Percentiles rank a stretch among this genome's conserved stretches.
phyloP scores from a whole-genome alignment of 805 yeast genomes.

The Lipomyces sp. region DNA sequence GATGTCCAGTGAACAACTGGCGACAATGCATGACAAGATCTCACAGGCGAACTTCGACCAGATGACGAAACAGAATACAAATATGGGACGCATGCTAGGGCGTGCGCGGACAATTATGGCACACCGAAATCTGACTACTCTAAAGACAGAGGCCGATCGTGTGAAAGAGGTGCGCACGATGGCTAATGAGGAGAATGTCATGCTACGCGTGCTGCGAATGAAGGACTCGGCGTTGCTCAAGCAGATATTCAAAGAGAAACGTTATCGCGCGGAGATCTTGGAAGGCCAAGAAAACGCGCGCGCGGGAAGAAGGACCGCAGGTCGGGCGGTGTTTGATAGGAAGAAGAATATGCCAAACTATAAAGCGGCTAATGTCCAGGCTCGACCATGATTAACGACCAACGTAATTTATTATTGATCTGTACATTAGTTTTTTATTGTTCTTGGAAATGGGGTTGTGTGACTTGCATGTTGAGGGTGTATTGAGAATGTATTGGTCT shows the following conservation, averaged over 20 bases:
- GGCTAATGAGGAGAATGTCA: slow-evolving; percentile 58
- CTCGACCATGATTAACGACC: no score
- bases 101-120: slow-evolving; percentile 68
- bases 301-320: not conserved
- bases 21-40: slow-evolving; percentile 56
- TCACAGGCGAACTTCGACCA: slow-evolving; percentile 50
- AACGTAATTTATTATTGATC: no score
- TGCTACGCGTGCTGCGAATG: slow-evolving; percentile 67
- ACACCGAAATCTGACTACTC: slow-evolving; percentile 59
- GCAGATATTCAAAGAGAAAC: slow-evolving; percentile 54
- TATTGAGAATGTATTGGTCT: no score
- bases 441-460: no score
- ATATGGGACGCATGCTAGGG: slow-evolving; percentile 47
- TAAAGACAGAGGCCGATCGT: slow-evolving; percentile 48
- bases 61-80: slow-evolving; percentile 47
- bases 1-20: slow-evolving; percentile 46
- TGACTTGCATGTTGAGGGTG: no score
- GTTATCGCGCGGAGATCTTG: slow-evolving; percentile 51
- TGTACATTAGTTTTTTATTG: no score
- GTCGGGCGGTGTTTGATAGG: slow-evolving; percentile 11
- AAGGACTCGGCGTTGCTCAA: slow-evolving; percentile 65
- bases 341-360: slow-evolving; percentile 12
- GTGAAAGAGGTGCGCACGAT: slow-evolving; percentile 46
- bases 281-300: slow-evolving; percentile 4
- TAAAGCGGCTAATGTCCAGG: no score